phyloP scores from a whole-genome alignment of 768 basidiomycete species.

The Mrakia blollopis region DNA sequence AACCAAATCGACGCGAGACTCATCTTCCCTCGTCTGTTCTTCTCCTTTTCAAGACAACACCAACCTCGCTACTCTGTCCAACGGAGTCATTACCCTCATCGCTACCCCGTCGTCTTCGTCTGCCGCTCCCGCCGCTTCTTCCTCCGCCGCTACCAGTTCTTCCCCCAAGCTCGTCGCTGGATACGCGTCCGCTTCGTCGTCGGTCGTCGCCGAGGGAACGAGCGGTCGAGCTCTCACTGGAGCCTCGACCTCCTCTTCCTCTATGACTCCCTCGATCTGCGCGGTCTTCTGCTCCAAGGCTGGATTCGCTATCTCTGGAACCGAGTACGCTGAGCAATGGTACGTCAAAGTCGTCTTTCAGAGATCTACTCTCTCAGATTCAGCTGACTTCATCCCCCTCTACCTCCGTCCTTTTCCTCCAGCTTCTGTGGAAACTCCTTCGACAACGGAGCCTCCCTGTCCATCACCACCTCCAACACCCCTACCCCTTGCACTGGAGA shows the following conservation, averaged over 20 bases:
- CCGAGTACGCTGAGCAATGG: conserved; percentile 34
- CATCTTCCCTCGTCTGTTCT: not conserved
- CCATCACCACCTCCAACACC: not conserved
- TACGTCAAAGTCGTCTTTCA: not conserved
- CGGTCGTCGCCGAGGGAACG: conserved; percentile 23
- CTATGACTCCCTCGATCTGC: conserved; percentile 38
- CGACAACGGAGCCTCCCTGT: conserved; percentile 49
- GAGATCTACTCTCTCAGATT: not conserved
- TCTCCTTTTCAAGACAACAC: not conserved
- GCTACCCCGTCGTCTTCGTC: not conserved
- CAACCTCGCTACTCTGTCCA: not conserved
- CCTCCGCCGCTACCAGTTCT: no score
- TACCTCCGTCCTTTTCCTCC: no score
- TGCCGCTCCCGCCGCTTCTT: no score
- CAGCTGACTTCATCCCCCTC: no score
- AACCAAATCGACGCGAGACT: no score
- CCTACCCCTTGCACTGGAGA: conserved; percentile 24
- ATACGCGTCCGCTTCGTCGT: not conserved
- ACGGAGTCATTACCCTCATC: not conserved
- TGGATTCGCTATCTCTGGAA: conserved; percentile 35
- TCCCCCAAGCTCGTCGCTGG: no score
- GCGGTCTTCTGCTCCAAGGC: conserved; percentile 34
- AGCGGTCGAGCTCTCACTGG: conserved; percentile 36
- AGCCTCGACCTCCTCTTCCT: conserved; percentile 29
- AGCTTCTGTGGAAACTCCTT: conserved; percentile 51